Base-by-base conservation (phyloP, 2,329 filamentous ascomycete species). In the Ascocoryne sarcoides region DNA sequence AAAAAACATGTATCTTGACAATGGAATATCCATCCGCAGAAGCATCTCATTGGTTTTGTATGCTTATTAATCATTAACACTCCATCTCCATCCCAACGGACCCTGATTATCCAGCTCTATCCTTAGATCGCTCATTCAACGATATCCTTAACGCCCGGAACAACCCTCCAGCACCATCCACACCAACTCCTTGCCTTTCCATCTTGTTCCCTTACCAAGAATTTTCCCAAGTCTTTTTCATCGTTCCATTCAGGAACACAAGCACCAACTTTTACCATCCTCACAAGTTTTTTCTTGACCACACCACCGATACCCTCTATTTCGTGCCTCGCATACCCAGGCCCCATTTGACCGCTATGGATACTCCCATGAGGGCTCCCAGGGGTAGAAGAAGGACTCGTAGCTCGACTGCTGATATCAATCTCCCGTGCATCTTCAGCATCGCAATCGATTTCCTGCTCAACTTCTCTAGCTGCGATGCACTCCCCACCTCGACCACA, bases 261-360 rank as follows among this genome's bases (percentile, higher is more conserved):
- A 4, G 82, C 84, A 1, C 89, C 90, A 0, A 95, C 79, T 44
- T 73, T 75, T 4, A 93, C 77, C 65, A 86, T 81, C 54, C 82
- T 81, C 54, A 92, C 85, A n/a, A 84, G 71, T 64, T 90, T 94
- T 46, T 82, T 84, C 69, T 94, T 94, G 39, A 95, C 77, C 10
- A 83, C 75, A 1, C 89, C 89, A 9, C 89, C 89, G 32, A 95
- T 84, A 2, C 89, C 89, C 56, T 94, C 86, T 45, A 95, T 84
- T 62, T 95, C 89, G 57, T 95, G 88, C 31, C 84, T 73, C 42
- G 79, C 73, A 57, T 95, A 95, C 3, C 88, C 88, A 0, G 84
- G 71, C 43, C 82, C 66, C 50, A 70, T 61, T 50, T 37, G 57
- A 40, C 19, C 53, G 46, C 37, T 57, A 10, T 42, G 42, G n/a